Evolutionary conservation across 306 rosid species (phyloP), one percentile per base, ranked within the genome.

Genomic region (Abrus pulchellus): DNA sequence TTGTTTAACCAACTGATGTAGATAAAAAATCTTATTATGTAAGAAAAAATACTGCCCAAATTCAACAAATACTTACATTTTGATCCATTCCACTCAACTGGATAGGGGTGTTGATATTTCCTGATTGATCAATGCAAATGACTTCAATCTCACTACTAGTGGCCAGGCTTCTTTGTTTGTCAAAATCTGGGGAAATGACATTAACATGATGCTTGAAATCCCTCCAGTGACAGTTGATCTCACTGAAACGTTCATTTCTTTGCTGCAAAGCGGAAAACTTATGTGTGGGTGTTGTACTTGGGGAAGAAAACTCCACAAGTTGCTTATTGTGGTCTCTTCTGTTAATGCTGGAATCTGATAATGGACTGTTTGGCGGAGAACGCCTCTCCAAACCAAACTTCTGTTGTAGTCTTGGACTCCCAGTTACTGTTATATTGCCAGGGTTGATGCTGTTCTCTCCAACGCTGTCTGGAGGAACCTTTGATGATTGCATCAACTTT

Each of bases 321-420:
- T 82, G 87, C 70, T 79, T 72, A 13, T 71, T 82, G 69, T 74
- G 29, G 47, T 84, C 86, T 66, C 84, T 90, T 80, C 81, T 87
- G 38, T 64, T 75, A 80, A 81, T 67, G 78, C 83, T 74, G 82
- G 94, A 83, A 79, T 84, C 87, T 36, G 88, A 86, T 47, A 85
- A 72, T 62, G 88, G 59, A 75, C 70, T 80, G 72, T 66, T 50
- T 14, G 87, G 89, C 38, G 78, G 78, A 44, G 94, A 87, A 82
- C 86, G 88, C 89, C 84, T 92, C 71, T 91, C 97, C 86, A 85
- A 50, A 36, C 87, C 93, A 74, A 84, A 77, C 82, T 82, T 86
- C 72, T 88, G 88, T 10, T 80, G 90, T 57, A 76, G 47, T 84
- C 92, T 89, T 5, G 95, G 92, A 90, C 95, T 91, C 12, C 77